Base-by-base conservation (phyloP, 208 protist species). In the Trichomonas vaginalis region DNA sequence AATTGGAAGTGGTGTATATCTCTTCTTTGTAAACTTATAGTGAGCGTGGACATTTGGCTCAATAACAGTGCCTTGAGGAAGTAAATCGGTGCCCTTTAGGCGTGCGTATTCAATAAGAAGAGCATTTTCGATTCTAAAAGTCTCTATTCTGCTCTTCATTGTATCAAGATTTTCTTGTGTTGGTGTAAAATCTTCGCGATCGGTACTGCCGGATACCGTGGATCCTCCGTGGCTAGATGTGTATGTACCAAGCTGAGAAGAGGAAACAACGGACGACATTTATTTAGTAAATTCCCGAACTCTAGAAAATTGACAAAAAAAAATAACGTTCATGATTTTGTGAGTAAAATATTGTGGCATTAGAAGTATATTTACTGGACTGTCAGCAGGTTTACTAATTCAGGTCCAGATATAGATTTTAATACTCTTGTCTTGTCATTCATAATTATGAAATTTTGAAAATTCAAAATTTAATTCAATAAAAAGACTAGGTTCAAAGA, bases 251-350 rank as follows among this genome's bases (percentile, higher is more conserved):
- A 88, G 37, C 37, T 88, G 82, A 32, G 82, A 88, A 47, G 82
- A 88, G 37, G 79, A 83, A 48, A 88, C 82, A 47, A 88, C 82
- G 12, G 82, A 88, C 23, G 82, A 88, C 82, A 88, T 88, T n/a
- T n/a, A n/a, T n/a, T n/a, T n/a, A n/a, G n/a, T n/a, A n/a, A n/a
- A n/a, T n/a, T n/a, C n/a, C n/a, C n/a, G n/a, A n/a, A n/a, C n/a
- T n/a, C n/a, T n/a, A n/a, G n/a, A n/a, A n/a, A n/a, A n/a, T n/a
- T n/a, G n/a, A n/a, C n/a, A n/a, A n/a, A n/a, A n/a, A n/a, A n/a
- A n/a, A n/a, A n/a, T n/a, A n/a, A n/a, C n/a, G n/a, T n/a, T n/a
- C n/a, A n/a, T n/a, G n/a, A n/a, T n/a, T n/a, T n/a, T n/a, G n/a
- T n/a, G n/a, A n/a, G n/a, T n/a, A n/a, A n/a, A n/a, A n/a, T n/a